Percentiles rank a stretch among this genome's conserved stretches.
Conservation (phyloP, 208 protist species). For the Novymonas esmeraldas region DNA sequence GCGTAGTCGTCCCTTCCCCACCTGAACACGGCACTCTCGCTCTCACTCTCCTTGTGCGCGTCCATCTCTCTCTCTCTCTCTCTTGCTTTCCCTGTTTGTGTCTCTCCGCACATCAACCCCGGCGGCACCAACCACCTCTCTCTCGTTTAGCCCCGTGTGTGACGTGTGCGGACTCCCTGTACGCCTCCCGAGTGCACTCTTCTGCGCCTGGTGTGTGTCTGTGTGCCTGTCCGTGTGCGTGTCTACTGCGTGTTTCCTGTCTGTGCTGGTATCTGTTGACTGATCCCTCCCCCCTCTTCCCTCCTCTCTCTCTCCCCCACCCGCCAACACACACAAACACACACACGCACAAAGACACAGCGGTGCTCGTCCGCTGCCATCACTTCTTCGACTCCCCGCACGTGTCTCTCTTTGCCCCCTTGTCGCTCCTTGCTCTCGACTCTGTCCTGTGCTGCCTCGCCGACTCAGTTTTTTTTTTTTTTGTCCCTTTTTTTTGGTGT, state of each 20-base stretch:
- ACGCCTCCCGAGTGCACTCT: too few relatives aligned
- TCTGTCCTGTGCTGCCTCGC: neutral
- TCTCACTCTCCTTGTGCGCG: neutral
- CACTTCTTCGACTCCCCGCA: neutral
- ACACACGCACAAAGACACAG: too few relatives aligned
- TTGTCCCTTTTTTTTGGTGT: neutral
- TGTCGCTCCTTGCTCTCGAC: neutral
- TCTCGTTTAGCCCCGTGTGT: too few relatives aligned
- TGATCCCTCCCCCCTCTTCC: neutral
- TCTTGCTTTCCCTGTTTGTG: neutral
- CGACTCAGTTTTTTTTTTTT: neutral
- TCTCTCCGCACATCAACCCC: neutral
- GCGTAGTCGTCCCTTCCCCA: too few relatives aligned
- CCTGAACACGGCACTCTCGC: too few relatives aligned
- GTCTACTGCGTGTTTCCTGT: neutral
- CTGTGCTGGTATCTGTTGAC: neutral
- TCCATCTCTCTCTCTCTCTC: neutral
- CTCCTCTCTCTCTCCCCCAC: neutral
- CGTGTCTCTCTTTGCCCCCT: neutral
- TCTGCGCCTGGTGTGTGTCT: neutral
- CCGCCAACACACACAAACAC: too few relatives aligned
- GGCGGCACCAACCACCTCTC: neutral
- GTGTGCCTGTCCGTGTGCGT: neutral
- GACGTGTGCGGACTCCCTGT: too few relatives aligned
- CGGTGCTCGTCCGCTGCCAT: neutral